Base-by-base conservation (phyloP, 768 basidiomycete genomes). In the Naematelia encephala region DNA sequence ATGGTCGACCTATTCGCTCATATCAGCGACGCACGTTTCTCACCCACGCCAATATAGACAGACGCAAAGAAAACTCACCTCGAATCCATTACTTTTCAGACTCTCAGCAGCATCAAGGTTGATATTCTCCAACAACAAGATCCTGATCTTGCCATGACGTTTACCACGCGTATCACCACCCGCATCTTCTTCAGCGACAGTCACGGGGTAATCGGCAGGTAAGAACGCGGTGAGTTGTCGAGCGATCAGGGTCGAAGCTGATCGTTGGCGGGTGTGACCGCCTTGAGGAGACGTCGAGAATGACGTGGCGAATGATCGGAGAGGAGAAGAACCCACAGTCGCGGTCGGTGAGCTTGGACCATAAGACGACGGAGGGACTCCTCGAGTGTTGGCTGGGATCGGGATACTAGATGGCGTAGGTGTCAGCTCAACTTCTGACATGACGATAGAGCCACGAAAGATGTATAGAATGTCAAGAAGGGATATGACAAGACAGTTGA, bases 61-160 rank as follows among this genome's bases (percentile, higher is more conserved):
- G 5, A 27, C 0, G 16, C 3, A 14, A 11, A 11, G 2, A 46
- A 12, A 43, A 66, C 73, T 56, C 62, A 75, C 73, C 60, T 77
- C 70, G 81, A 88, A 98, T 19, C 94, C 92, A 68, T 91, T 86
- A 0, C 82, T 81, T 62, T 83, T 82, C 81, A 99, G 87, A 45
- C 85, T 81, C 21, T 81, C 79, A 53, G 96, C 90, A 11, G 94
- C 96, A 49, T 90, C 89, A 74, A 85, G 84, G 75, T 88, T 91
- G 82, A 97, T 92, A 71, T 97, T 97, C 80, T 99, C 96, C 60
- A 99, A 82, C 49, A 99, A 80, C 54, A 99, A 83, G 49, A 98
- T 82, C 61, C 82, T 83, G 44, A 94, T 81, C 63, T 85, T 85
- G 60, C 87, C 88, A 69, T 89, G 91, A 58, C 72, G 57, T 56